A percentile compares a stretch with the other conserved stretches of the same genome.
These are phyloP conservation scores for Nicotiana noctiflora DNA, from an alignment of 257 asterid species.

Conservation along the genomic window DNA sequence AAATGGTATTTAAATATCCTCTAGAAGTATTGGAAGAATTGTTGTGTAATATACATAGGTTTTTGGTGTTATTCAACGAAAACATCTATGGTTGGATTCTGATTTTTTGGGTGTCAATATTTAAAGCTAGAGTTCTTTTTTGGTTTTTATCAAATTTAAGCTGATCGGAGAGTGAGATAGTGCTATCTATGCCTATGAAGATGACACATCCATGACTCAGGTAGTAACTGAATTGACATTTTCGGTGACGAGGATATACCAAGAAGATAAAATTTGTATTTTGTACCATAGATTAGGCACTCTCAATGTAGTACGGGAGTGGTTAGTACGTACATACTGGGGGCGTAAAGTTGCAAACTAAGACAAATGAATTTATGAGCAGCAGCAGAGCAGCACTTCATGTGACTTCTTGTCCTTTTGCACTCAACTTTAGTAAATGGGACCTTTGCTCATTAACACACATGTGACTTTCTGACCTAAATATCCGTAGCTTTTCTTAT, in stretches of 20 bases:
- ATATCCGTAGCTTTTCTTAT: neutral
- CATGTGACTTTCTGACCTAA: conserved; percentile 8
- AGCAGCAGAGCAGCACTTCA: conserved; percentile 7
- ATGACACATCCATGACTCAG: conserved; percentile 5
- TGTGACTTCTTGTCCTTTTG: conserved; percentile 10
- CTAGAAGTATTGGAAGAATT: neutral
- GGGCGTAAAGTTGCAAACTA: neutral
- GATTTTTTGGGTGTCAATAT: neutral
- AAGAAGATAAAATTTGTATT: neutral
- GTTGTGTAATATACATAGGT: neutral
- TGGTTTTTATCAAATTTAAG: neutral
- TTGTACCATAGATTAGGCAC: neutral
- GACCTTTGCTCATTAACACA: neutral
- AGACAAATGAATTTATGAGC: conserved; percentile 1
- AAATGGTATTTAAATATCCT: neutral
- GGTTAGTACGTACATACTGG: neutral
- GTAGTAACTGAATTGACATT: conserved; percentile 4
- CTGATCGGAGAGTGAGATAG: neutral
- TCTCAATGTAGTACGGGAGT: neutral
- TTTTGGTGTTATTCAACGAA: neutral
- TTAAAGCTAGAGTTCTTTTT: neutral
- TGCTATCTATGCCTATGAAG: neutral
- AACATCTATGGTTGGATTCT: neutral
- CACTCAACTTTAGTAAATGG: conserved; percentile 4
- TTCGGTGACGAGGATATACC: neutral